phyloP scores from a whole-genome alignment of 805 yeast species.

The Spathaspora passalidarum region DNA sequence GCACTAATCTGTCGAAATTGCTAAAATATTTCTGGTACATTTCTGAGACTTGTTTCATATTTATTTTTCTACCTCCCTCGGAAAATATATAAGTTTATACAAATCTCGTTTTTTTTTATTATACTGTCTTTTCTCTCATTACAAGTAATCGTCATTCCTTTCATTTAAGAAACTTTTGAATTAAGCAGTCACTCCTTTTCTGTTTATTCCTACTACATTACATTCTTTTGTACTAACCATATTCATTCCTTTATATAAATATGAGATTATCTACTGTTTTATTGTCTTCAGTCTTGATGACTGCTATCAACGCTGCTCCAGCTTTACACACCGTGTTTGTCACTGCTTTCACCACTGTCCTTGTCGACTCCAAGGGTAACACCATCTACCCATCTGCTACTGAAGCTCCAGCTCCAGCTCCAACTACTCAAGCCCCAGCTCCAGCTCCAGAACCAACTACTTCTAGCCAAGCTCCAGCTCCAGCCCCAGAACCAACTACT shows the following conservation, averaged over 20 bases:
- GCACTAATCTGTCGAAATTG: too few relatives aligned
- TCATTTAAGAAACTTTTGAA: neutral
- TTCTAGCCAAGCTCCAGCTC: too few relatives aligned
- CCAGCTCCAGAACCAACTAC: constrained; percentile 8
- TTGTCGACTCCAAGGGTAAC: constrained; percentile 12
- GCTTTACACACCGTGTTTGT: constrained; percentile 21
- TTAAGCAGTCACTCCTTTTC: constrained; percentile 3
- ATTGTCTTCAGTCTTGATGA: constrained; percentile 15
- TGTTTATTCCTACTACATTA: constrained; percentile 1
- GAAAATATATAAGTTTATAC: neutral
- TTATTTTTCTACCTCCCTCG: neutral
- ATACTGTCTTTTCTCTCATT: neutral
- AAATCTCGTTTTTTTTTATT: neutral
- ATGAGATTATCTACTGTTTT: constrained; percentile 12
- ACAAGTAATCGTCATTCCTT: constrained; percentile 1
- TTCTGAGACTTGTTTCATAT: neutral
- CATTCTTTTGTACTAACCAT: constrained; percentile 5
- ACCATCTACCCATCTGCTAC: constrained; percentile 5
- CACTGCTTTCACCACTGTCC: constrained; percentile 22
- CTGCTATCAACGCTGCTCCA: constrained; percentile 22
- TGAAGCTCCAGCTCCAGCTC: constrained; percentile 7
- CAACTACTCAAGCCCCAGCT: constrained; percentile 11
- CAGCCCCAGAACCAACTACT: constrained; percentile 5
- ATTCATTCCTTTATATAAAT: neutral
- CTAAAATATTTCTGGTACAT: neutral